Percentiles rank a stretch among this genome's conserved stretches.
These are phyloP conservation scores for Cladosporium sp. DNA, from an alignment of 2,329 filamentous ascomycete genomes.

Conservation along the genomic window DNA sequence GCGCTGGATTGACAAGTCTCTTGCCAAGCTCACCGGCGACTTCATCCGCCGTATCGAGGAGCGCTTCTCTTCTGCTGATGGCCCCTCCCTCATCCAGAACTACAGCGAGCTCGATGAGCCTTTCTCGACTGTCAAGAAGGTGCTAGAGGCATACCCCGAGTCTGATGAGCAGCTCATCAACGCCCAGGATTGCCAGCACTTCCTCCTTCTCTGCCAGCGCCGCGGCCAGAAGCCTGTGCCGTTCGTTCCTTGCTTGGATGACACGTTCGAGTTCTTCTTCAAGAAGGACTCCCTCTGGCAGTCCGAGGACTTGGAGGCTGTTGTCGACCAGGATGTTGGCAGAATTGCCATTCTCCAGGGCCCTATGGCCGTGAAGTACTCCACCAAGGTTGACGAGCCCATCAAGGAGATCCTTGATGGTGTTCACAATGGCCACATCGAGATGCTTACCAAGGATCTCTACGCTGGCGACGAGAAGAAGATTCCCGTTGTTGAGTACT, in stretches of 20 bases:
- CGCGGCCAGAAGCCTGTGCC: conserved; percentile 94
- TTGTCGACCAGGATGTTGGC: conserved; percentile 93
- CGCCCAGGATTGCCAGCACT: conserved; percentile 96
- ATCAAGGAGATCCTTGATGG: conserved; percentile 92
- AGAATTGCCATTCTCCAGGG: conserved; percentile 96
- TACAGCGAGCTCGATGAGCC: conserved; percentile 86
- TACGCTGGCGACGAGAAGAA: conserved; percentile 72
- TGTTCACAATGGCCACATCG: conserved; percentile 86
- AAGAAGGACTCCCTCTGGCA: conserved; percentile 99
- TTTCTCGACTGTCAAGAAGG: conserved; percentile 72
- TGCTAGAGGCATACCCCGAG: conserved; percentile 81
- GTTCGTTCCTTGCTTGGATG: conserved; percentile 92
- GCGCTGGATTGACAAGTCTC: conserved; percentile 87
- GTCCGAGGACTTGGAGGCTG: conserved; percentile 93
- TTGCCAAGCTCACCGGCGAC: conserved; percentile 81
- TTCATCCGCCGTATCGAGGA: conserved; percentile 97
- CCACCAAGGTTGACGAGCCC: conserved; percentile 85
- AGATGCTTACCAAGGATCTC: conserved; percentile 72
- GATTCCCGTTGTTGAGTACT: conserved; percentile 89
- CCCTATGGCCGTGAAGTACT: conserved; percentile 88
- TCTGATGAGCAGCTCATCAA: conserved; percentile 91
- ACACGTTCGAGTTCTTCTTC: conserved; percentile 99
- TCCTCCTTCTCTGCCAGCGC: conserved; percentile 87
- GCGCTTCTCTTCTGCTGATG: conserved; percentile 75
- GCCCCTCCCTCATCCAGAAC: conserved; percentile 81